phyloP scores from a whole-genome alignment of 2,329 filamentous ascomycete genomes.

The Aspergillus aculeatinus region DNA sequence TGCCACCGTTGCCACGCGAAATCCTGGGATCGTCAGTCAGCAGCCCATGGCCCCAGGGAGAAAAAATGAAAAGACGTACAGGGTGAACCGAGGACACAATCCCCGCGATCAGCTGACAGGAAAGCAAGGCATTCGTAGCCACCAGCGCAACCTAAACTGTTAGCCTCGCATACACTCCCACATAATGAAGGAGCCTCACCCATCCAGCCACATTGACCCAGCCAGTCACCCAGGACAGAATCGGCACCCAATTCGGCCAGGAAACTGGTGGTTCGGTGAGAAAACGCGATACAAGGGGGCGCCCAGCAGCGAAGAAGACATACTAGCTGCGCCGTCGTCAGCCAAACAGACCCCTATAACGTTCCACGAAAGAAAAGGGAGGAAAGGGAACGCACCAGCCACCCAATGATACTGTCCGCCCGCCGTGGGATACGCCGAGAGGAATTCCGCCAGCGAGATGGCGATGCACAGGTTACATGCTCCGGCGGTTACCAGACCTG shows the following conservation, averaged over 20 bases:
- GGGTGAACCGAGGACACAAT: constrained; percentile 62
- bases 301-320: constrained; percentile 12
- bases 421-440: constrained; percentile 62
- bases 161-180: constrained; percentile 8
- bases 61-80: constrained; percentile 16
- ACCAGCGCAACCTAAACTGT: constrained; percentile 53
- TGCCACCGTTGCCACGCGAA: constrained; percentile 65
- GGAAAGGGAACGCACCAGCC: constrained; percentile 43
- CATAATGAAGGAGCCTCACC: constrained; percentile 42
- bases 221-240: constrained; percentile 68
- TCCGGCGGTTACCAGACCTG: constrained; percentile 56
- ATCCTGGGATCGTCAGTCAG: constrained; percentile 15
- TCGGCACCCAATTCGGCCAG: constrained; percentile 59
- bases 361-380: neutral
- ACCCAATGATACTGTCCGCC: constrained; percentile 72
- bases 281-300: neutral
- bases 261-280: constrained; percentile 42
- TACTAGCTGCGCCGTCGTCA: constrained; percentile 25
- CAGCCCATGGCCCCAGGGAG: no score
- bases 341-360: neutral
- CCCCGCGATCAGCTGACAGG: constrained; percentile 65
- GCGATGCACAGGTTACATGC: constrained; percentile 70
- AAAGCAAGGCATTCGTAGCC: constrained; percentile 66
- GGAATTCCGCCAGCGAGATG: constrained; percentile 67
- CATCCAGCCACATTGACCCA: constrained; percentile 68